A percentile compares a stretch with the other conserved stretches of the same genome.
Conservation (phyloP, 2,329 filamentous ascomycete species). For the Colletotrichum costaricense region DNA sequence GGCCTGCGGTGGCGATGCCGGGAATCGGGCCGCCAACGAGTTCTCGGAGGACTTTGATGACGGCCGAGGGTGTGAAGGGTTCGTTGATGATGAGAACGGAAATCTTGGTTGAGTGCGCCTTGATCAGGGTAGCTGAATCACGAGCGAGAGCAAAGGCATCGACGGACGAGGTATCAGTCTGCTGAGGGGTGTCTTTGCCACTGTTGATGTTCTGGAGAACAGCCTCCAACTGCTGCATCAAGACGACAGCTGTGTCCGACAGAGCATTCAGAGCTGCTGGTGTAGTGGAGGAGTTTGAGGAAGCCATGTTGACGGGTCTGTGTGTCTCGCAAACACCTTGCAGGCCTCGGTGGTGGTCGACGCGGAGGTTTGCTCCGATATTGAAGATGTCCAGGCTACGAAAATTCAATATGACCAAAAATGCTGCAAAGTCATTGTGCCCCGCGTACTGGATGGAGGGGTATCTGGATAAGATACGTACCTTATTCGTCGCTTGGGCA, state of each 20-base stretch:
- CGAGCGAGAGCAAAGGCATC: conserved; percentile 76
- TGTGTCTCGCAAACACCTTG: background rate
- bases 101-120: conserved; percentile 87
- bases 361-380: background rate
- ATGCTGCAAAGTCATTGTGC: conserved; percentile 32
- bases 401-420: background rate
- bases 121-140: conserved; percentile 78
- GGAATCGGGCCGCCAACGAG: conserved; percentile 80
- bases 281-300: conserved; percentile 38
- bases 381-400: background rate
- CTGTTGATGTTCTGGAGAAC: conserved; percentile 54
- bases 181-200: conserved; percentile 34
- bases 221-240: conserved; percentile 56
- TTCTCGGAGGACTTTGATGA: conserved; percentile 76
- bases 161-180: conserved; percentile 45
- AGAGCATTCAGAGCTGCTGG: conserved; percentile 52
- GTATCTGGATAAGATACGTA: conserved; percentile 33
- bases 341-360: background rate
- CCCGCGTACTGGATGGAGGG: conserved; percentile 36
- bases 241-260: conserved; percentile 48
- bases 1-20: conserved; percentile 76
- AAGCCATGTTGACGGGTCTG: conserved; percentile 9
- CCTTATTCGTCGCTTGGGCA: background rate
- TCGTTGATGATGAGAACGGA: conserved; percentile 88
- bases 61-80: conserved; percentile 84